phyloP scores from a whole-genome alignment of 177 flowering plant species.

The Tripterygium wilfordii region DNA sequence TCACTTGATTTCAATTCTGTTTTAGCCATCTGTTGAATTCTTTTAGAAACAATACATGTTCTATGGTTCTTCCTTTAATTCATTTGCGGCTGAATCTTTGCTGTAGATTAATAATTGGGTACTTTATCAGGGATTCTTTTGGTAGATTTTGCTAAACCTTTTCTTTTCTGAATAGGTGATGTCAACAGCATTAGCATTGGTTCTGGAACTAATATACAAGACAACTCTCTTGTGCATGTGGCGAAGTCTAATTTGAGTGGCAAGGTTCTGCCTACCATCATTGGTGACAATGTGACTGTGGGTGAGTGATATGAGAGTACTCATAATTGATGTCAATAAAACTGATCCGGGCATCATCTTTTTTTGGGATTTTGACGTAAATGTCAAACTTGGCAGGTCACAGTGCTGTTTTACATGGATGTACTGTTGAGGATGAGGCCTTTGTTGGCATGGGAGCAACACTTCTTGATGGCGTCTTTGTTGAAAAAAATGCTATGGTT shows the following conservation, averaged over 20 bases:
- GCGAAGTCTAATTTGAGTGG: slow-evolving; percentile 90
- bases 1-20: too few relatives aligned
- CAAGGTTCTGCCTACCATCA: slow-evolving; percentile 81
- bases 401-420: slow-evolving; percentile 88
- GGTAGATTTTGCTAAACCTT: neutral
- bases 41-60: slow-evolving; percentile 3
- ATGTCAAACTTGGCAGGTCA: slow-evolving; percentile 55
- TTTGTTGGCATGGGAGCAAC: slow-evolving; percentile 96
- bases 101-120: too few relatives aligned
- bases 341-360: neutral
- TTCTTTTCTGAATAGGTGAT: slow-evolving; percentile 50
- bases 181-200: slow-evolving; percentile 80
- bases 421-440: slow-evolving; percentile 90
- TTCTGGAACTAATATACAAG: slow-evolving; percentile 85
- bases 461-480: slow-evolving; percentile 80
- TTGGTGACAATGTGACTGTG: slow-evolving; percentile 91
- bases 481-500: slow-evolving; percentile 87
- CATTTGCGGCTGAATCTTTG: too few relatives aligned
- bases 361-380: slow-evolving; percentile 6
- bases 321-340: neutral
- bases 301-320: slow-evolving; percentile 42
- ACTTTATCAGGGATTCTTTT: neutral
- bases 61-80: neutral
- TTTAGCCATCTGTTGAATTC: too few relatives aligned
- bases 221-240: slow-evolving; percentile 89